Conservation (phyloP, 2,329 filamentous ascomycete genomes). For the Biscogniauxia sp. region DNA sequence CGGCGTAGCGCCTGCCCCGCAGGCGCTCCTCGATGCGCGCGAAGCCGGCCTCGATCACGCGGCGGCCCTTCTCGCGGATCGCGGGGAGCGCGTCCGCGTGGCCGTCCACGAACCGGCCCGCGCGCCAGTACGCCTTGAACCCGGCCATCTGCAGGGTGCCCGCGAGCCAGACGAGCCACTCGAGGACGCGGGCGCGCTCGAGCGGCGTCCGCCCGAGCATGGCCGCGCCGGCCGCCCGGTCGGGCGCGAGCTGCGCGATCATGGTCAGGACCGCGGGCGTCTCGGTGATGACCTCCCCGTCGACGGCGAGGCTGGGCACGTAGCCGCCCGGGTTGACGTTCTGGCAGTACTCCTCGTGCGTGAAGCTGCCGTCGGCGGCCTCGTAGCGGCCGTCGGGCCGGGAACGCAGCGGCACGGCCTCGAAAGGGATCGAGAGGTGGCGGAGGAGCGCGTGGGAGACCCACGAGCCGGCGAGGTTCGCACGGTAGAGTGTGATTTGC, state of each 20-base stretch:
- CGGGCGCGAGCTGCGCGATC: slow-evolving; percentile 25
- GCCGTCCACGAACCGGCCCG: slow-evolving; percentile 28
- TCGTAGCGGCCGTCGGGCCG: slow-evolving; percentile 14
- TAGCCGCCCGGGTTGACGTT: slow-evolving; percentile 30
- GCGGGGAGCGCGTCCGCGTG: slow-evolving; percentile 3
- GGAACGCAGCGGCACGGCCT: slow-evolving; percentile 17
- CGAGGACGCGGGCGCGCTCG: slow-evolving; percentile 24
- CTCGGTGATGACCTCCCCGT: slow-evolving; percentile 33
- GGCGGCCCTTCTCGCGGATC: slow-evolving; percentile 15
- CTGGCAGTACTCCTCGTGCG: slow-evolving; percentile 26
- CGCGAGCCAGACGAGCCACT: slow-evolving; percentile 36
- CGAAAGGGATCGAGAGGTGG: slow-evolving; percentile 30
- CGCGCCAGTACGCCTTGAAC: slow-evolving; percentile 26
- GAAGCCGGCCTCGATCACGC: slow-evolving; percentile 13
- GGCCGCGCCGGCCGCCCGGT: slow-evolving; percentile 7
- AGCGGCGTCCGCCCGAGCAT: slow-evolving; percentile 23
- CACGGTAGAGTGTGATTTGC: slow-evolving; percentile 29
- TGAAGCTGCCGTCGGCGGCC: slow-evolving; percentile 33
- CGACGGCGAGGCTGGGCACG: slow-evolving; percentile 32
- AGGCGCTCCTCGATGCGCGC: slow-evolving; percentile 20
- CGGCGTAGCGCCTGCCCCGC: slow-evolving; percentile 9
- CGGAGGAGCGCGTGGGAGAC: slow-evolving; percentile 30
- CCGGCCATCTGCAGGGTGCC: slow-evolving; percentile 32
- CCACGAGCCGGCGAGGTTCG: slow-evolving; percentile 31
- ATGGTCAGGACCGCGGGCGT: slow-evolving; percentile 33